Percentiles rank a stretch among this genome's conserved stretches.
These are phyloP conservation scores for Quercus suber DNA, from an alignment of 306 rosid species.

Conservation along the genomic window DNA sequence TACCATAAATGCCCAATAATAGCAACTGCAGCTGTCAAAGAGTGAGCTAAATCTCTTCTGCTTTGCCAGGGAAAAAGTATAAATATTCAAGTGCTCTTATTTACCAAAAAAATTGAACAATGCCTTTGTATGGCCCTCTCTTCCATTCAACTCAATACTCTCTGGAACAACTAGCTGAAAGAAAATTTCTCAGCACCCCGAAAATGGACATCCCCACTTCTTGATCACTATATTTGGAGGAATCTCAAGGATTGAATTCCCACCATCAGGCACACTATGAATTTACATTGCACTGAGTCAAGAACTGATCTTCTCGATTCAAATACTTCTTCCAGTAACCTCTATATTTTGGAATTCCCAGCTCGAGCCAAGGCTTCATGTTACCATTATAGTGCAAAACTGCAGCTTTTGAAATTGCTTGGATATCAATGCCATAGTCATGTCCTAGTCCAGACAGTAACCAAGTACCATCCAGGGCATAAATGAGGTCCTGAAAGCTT, in stretches of 20 bases:
- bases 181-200: slow-evolving; percentile 38
- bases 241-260: slow-evolving; percentile 33
- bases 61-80: slow-evolving; percentile 28
- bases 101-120: slow-evolving; percentile 53
- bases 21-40: slow-evolving; percentile 31
- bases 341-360: slow-evolving; percentile 84
- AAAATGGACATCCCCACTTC: slow-evolving; percentile 45
- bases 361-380: slow-evolving; percentile 98
- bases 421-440: slow-evolving; percentile 51
- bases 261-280: slow-evolving; percentile 45
- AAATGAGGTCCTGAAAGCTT: slow-evolving; percentile 60
- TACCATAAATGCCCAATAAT: slow-evolving; percentile 36
- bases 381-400: slow-evolving; percentile 91
- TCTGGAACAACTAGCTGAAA: slow-evolving; percentile 29
- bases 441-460: slow-evolving; percentile 77
- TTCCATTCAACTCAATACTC: slow-evolving; percentile 39
- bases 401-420: slow-evolving; percentile 46
- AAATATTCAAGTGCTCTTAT: slow-evolving; percentile 47
- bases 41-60: slow-evolving; percentile 17
- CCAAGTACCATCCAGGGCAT: slow-evolving; percentile 66
- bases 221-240: slow-evolving; percentile 35
- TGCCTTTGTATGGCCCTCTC: slow-evolving; percentile 35
- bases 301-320: slow-evolving; percentile 74
- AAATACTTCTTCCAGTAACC: slow-evolving; percentile 76
- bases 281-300: slow-evolving; percentile 93